Evolutionary conservation across 169 alveolate species (phyloP), one percentile per base, ranked within the genome.

Genomic region (Theileria parva): DNA sequence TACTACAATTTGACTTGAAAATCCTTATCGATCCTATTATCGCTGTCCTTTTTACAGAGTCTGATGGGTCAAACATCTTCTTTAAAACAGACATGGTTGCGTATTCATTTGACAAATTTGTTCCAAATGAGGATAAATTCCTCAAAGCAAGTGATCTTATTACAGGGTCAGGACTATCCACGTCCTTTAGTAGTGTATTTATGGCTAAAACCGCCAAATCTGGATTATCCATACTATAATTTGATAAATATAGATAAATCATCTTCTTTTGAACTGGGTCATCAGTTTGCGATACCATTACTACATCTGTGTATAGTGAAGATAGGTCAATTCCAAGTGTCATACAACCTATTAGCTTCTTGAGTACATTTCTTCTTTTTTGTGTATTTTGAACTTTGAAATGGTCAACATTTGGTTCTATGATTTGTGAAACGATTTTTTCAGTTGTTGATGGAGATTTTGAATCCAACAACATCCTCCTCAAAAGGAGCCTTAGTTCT

Each of bases 231-330:
- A 92, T 94, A 67, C 95, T 93, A 87, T 98, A 98, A 72, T 96
- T 96, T 57, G 97, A 95, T 11, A 98, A 91, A 85, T 97, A 98
- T 69, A 96, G 94, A 84, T 97, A 98, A 21, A 97, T 97, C 99
- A 98, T 98, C 92, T 98, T 97, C 95, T 98, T 98, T 93, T 96
- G 96, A n/a, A 98, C 99, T 71, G 96, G 94, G 89, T 98, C 99
- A 51, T 94, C 95, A 4, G 99, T 98, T 34, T 95, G 92, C 57
- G 99, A 94, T 17, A 96, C 97, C 96, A 97, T 96, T 53, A 97
- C 97, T 96, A 98, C 97, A 80, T 97, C 99, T 74, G 98, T 93
- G 87, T 96, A 98, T 61, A 98, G 94, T 53, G 95, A 94, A 34
- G 99, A 96, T 39, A 97, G 99, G 75, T 98, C 99, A 44, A 98